A percentile compares a stretch with the other conserved stretches of the same genome.
Conservation (phyloP, 805 yeast species). For the Saturnispora diversa region DNA sequence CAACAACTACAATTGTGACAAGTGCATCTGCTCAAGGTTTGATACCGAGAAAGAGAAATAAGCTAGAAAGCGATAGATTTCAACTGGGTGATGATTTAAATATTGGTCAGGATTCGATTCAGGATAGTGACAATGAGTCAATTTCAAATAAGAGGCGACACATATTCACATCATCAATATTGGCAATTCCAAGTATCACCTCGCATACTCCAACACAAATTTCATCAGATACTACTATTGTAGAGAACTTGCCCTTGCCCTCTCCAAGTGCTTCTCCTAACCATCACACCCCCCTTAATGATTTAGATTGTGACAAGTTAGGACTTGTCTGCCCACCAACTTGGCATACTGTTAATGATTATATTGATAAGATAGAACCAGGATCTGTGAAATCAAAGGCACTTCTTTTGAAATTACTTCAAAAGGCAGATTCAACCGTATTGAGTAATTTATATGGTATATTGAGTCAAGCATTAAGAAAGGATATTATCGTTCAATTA, state of each 20-base stretch:
- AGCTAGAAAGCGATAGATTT: too few relatives aligned
- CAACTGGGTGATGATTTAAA: too few relatives aligned
- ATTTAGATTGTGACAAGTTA: slow-evolving; percentile 2
- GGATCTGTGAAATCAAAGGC: slow-evolving; percentile 43
- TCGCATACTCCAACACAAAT: not conserved
- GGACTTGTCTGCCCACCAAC: not conserved
- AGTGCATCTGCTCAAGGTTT: too few relatives aligned
- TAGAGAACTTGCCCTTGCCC: slow-evolving; percentile 43
- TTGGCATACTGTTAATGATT: not conserved
- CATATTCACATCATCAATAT: not conserved
- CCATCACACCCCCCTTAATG: slow-evolving; percentile 22
- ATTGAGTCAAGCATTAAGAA: slow-evolving; percentile 48
- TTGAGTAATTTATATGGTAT: slow-evolving; percentile 51
- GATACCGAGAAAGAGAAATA: too few relatives aligned
- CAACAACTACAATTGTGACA: too few relatives aligned
- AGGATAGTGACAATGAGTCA: not conserved
- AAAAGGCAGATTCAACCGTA: slow-evolving; percentile 44
- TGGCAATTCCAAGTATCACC: not conserved
- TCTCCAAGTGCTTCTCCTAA: slow-evolving; percentile 61
- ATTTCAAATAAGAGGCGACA: not conserved
- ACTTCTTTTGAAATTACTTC: slow-evolving; percentile 41
- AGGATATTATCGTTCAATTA: slow-evolving; percentile 62
- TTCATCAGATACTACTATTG: not conserved
- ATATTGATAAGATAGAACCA: slow-evolving; percentile 28
- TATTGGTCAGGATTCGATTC: too few relatives aligned